Base-by-base conservation (phyloP, 352 stramenopile genomes). In the Phytophthora fragariae region DNA sequence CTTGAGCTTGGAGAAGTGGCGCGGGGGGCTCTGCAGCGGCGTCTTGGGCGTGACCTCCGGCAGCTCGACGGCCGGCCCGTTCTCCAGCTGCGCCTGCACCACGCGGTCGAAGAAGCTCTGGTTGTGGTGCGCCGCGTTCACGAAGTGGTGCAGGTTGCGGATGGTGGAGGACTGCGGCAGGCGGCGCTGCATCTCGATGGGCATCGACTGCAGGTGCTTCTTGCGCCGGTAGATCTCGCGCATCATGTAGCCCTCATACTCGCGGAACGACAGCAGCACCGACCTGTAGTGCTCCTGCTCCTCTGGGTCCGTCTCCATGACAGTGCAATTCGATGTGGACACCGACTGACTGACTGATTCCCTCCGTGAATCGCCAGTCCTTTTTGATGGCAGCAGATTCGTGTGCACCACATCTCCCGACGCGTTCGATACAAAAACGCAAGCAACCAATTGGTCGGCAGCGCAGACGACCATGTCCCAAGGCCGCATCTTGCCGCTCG, bases 1-100 rank as follows among this genome's bases (percentile, higher is more conserved):
- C 72, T 96, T 96, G 63, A 97, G 85, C 80, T 98, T 98, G 39
- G 86, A 92, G 54, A 96, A 82, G 74, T 95, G 85, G 57, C 89
- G 82, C 19, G 77, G 60, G 10, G 86, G 85, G 46, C 85, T 94
- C 62, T 90, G 82, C 37, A 96, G 62, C 50, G 84, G 80, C 54
- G 75, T 75, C 46, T 90, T 83, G 15, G 89, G 74, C n/a, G 77
- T 92, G 11, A 93, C 70, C 11, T 71, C 49, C 3, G 89, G 88
- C 47, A 96, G 65, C 9, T 89, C 70, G 21, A 89, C 76, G 10
- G 66, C 49, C 5, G 89, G 87, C 3, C 84, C 85, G 19, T 76
- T 87, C 70, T 86, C 75, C 12, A 91, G 69, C 53, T 96, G 89
- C 46, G 85, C 88, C 59, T 92, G 84, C 55, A 93, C 88, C 50